Evolutionary conservation across 2,329 filamentous ascomycete species (phyloP).

Genomic region (Cladorrhinum sp.): DNA sequence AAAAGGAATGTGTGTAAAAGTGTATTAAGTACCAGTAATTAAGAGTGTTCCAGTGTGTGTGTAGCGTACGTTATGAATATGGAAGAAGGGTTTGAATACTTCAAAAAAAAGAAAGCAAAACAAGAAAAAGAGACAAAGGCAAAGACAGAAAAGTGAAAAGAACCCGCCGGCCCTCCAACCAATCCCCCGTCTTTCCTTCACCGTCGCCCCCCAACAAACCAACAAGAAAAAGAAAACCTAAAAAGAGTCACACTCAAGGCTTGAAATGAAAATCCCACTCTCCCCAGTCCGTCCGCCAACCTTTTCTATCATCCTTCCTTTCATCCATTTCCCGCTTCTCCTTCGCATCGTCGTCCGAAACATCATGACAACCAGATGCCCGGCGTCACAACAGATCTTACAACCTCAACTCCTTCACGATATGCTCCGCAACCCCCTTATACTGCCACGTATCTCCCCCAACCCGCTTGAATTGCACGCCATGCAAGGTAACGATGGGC

Average conservation of each 20-base stretch:
- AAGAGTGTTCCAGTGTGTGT: neutral
- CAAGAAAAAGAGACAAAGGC: neutral
- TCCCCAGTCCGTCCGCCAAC: too few species aligned
- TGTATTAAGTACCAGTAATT: neutral
- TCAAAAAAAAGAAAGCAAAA: neutral
- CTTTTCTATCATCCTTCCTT: neutral
- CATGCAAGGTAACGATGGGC: slow-evolving; percentile 84
- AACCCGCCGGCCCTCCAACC: neutral
- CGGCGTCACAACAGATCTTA: slow-evolving; percentile 40
- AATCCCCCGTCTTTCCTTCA: too few species aligned
- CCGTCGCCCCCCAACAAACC: too few species aligned
- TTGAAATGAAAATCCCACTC: too few species aligned
- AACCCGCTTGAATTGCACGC: slow-evolving; percentile 97
- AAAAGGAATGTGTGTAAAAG: neutral
- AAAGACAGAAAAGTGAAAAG: neutral
- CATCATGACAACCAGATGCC: neutral
- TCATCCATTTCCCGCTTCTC: neutral
- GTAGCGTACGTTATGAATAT: neutral
- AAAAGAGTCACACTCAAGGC: too few species aligned
- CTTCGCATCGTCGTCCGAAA: neutral
- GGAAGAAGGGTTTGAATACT: neutral
- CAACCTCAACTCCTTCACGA: slow-evolving; percentile 79
- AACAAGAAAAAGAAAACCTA: too few species aligned
- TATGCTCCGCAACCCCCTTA: slow-evolving; percentile 96
- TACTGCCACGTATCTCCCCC: slow-evolving; percentile 97